Evolutionary conservation across 306 rosid species (phyloP).

Genomic region (Alnus rubra): DNA sequence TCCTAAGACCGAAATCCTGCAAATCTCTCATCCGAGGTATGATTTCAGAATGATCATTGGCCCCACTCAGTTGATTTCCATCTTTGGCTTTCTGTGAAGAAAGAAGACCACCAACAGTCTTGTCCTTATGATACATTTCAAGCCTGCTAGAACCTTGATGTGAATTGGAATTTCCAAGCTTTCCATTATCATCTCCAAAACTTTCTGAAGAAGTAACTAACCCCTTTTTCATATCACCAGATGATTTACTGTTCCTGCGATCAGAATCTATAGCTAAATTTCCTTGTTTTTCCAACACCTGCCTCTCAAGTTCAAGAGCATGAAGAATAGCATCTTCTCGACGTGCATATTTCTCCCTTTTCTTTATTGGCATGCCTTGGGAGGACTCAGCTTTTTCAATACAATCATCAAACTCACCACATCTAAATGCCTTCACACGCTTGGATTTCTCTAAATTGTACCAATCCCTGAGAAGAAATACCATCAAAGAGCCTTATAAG

Average conservation of each 20-base stretch:
- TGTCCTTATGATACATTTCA: slow-evolving; percentile 38
- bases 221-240: slow-evolving; percentile 43
- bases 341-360: slow-evolving; percentile 97
- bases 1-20: slow-evolving; percentile 61
- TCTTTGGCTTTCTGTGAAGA: slow-evolving; percentile 39
- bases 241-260: slow-evolving; percentile 34
- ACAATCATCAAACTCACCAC: slow-evolving; percentile 96
- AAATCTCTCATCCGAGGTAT: slow-evolving; percentile 61
- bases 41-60: slow-evolving; percentile 50
- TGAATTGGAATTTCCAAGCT: slow-evolving; percentile 34
- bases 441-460: slow-evolving; percentile 96
- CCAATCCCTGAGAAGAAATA: slow-evolving; percentile 72
- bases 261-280: slow-evolving; percentile 53
- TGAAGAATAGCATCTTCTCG: slow-evolving; percentile 98
- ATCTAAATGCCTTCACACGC: slow-evolving; percentile 92
- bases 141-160: slow-evolving; percentile 31
- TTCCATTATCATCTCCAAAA: slow-evolving; percentile 36
- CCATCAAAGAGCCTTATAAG: slow-evolving; percentile 7
- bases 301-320: slow-evolving; percentile 89
- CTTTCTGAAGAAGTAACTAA: slow-evolving; percentile 38
- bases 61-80: slow-evolving; percentile 48
- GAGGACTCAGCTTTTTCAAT: slow-evolving; percentile 90
- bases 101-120: slow-evolving; percentile 32
- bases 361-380: slow-evolving; percentile 87
- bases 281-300: slow-evolving; percentile 59